A percentile compares a stretch with the other conserved stretches of the same genome.
Evolutionary conservation across 352 stramenopile species (phyloP).

Genomic region (Pythium rishiriense): DNA sequence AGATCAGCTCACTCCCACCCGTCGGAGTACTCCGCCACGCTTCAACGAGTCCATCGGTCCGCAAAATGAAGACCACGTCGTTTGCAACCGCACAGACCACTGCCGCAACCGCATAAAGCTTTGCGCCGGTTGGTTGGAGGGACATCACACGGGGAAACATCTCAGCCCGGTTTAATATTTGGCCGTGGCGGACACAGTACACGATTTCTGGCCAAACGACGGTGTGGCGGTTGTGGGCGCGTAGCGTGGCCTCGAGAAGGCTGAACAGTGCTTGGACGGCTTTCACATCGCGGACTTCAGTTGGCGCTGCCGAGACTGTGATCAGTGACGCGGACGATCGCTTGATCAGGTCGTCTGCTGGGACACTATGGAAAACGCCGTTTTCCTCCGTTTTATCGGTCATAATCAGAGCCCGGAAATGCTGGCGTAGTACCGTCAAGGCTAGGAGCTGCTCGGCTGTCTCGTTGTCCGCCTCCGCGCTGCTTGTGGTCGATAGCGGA

Average conservation of each 20-base stretch:
- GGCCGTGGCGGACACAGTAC: constrained; percentile 7
- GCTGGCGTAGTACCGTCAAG: constrained; percentile 7
- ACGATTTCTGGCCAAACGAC: constrained; percentile 13
- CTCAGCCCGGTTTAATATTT: background rate
- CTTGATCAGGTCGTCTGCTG: constrained; percentile 6
- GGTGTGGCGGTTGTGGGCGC: too few species aligned
- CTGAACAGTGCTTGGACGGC: constrained; percentile 4
- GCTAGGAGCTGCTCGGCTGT: constrained; percentile 8
- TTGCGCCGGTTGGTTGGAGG: background rate
- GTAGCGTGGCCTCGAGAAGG: background rate
- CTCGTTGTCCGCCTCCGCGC: background rate
- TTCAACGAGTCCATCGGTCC: constrained; percentile 11
- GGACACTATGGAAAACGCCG: constrained; percentile 10
- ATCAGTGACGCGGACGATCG: background rate
- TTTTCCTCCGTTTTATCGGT: background rate
- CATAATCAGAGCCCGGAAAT: constrained; percentile 10
- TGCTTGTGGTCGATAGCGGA: background rate
- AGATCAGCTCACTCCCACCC: background rate
- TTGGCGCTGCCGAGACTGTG: background rate
- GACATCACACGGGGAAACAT: constrained; percentile 1
- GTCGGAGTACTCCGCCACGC: background rate
- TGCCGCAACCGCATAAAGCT: background rate
- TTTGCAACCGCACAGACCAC: background rate
- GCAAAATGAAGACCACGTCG: constrained; percentile 4
- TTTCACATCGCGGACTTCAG: constrained; percentile 3